Evolutionary conservation across 2,329 filamentous ascomycete genomes (phyloP).

Genomic region (Myrmaecium sp.): DNA sequence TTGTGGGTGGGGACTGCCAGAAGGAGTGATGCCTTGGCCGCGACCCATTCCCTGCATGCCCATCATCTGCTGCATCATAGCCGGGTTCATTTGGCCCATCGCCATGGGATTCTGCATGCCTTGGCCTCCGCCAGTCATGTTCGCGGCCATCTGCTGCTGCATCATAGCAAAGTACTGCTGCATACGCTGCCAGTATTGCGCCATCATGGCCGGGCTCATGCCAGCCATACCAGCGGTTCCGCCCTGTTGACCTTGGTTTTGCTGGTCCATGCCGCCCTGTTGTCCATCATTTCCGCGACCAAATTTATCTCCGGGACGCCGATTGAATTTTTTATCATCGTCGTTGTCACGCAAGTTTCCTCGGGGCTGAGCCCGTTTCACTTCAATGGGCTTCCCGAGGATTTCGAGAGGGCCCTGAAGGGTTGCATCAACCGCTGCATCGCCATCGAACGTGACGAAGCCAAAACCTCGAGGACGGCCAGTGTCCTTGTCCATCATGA

Average conservation of each 20-base stretch:
- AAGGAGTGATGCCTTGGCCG: slow-evolving; percentile 8
- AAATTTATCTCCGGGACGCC: slow-evolving; percentile 20
- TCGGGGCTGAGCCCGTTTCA: slow-evolving; percentile 92
- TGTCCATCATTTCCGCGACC: slow-evolving; percentile 16
- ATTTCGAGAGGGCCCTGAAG: slow-evolving; percentile 76
- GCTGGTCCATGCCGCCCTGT: slow-evolving; percentile 25
- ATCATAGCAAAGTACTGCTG: slow-evolving; percentile 93
- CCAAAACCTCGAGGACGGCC: slow-evolving; percentile 92
- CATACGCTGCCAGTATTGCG: slow-evolving; percentile 96
- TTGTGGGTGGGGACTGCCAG: slow-evolving; percentile 16
- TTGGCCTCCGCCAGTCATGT: slow-evolving; percentile 21
- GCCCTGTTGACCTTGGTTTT: slow-evolving; percentile 26
- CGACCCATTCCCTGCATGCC: slow-evolving; percentile 15
- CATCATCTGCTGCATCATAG: slow-evolving; percentile 27
- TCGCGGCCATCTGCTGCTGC: slow-evolving; percentile 67
- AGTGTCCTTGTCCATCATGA: slow-evolving; percentile 99
- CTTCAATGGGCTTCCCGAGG: slow-evolving; percentile 89
- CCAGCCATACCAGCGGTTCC: slow-evolving; percentile 28
- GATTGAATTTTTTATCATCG: slow-evolving; percentile 43
- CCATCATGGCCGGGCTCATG: slow-evolving; percentile 95
- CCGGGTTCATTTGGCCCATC: slow-evolving; percentile 51
- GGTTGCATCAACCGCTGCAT: slow-evolving; percentile 84
- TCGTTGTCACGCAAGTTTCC: slow-evolving; percentile 90
- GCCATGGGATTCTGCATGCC: slow-evolving; percentile 27
- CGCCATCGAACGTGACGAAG: slow-evolving; percentile 95